A percentile compares a stretch with the other conserved stretches of the same genome.
phyloP scores from a whole-genome alignment of 2,329 filamentous ascomycete species.

The Botrytis fragariae region DNA sequence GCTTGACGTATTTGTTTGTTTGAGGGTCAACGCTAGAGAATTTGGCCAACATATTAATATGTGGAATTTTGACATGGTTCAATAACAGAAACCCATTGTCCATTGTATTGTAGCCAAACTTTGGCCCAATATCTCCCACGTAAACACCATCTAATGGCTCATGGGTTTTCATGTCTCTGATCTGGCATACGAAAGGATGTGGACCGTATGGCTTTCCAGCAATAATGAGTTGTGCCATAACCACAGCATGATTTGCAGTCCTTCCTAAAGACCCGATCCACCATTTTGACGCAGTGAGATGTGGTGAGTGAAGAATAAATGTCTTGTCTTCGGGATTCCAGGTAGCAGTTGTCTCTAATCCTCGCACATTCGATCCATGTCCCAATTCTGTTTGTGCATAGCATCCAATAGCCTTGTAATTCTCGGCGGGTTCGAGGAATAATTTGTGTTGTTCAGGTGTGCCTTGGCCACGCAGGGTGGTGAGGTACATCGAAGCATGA shows the following conservation, averaged over 20 bases:
- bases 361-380: conserved; percentile 74
- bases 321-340: conserved; percentile 73
- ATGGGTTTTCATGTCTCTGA: conserved; percentile 68
- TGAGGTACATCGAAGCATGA: conserved; percentile 29
- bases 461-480: conserved; percentile 68
- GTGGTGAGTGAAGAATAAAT: conserved; percentile 71
- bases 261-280: conserved; percentile 79
- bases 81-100: conserved; percentile 79
- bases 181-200: conserved; percentile 75
- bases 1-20: conserved; percentile 65
- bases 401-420: conserved; percentile 72
- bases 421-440: conserved; percentile 66
- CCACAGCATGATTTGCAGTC: conserved; percentile 72
- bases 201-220: conserved; percentile 67
- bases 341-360: conserved; percentile 48
- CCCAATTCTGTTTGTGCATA: conserved; percentile 81
- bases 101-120: conserved; percentile 78
- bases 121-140: conserved; percentile 78
- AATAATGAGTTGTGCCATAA: conserved; percentile 74
- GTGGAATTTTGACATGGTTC: conserved; percentile 73
- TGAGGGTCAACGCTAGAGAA: conserved; percentile 67
- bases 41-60: conserved; percentile 69
- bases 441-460: conserved; percentile 70
- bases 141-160: conserved; percentile 66
- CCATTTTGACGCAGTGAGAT: conserved; percentile 76